Percentiles rank a stretch among this genome's conserved stretches.
phyloP scores from a whole-genome alignment of 768 basidiomycete genomes.

The Pholiota conissans region DNA sequence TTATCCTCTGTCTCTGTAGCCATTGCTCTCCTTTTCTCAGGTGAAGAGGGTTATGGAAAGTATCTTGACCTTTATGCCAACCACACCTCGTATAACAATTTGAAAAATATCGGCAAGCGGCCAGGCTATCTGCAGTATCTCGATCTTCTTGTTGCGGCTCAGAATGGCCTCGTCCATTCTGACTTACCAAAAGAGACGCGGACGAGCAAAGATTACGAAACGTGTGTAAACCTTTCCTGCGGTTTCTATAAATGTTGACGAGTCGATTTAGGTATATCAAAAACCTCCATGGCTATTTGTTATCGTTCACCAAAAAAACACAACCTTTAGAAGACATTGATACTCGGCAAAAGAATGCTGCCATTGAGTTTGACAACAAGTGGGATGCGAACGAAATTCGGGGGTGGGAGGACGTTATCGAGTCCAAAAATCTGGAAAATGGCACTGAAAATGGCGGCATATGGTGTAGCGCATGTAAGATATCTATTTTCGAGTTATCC shows the following conservation, averaged over 20 bases:
- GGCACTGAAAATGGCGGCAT: slow-evolving; percentile 58
- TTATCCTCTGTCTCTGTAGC: slow-evolving; percentile 40
- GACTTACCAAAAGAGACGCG: slow-evolving; percentile 72
- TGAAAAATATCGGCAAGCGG: slow-evolving; percentile 82
- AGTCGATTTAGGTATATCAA: slow-evolving; percentile 70
- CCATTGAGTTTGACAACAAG: slow-evolving; percentile 68
- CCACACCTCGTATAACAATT: slow-evolving; percentile 86
- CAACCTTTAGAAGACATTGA: slow-evolving; percentile 82
- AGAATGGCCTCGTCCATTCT: slow-evolving; percentile 59
- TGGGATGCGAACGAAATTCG: slow-evolving; percentile 80
- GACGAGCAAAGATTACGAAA: slow-evolving; percentile 74
- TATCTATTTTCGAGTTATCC: neutral
- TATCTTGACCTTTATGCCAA: slow-evolving; percentile 91
- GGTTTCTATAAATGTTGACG: neutral
- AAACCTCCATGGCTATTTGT: slow-evolving; percentile 77
- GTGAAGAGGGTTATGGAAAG: slow-evolving; percentile 93
- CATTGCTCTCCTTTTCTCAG: slow-evolving; percentile 86
- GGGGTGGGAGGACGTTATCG: slow-evolving; percentile 70
- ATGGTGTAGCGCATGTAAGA: slow-evolving; percentile 93
- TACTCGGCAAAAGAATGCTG: slow-evolving; percentile 60
- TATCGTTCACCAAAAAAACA: slow-evolving; percentile 84
- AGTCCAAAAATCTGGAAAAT: slow-evolving; percentile 42
- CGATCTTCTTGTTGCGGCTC: slow-evolving; percentile 73
- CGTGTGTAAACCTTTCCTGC: slow-evolving; percentile 42
- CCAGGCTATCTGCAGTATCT: slow-evolving; percentile 93